Conservation (phyloP, 441 rosid species). For the Raphanus hybrid region DNA sequence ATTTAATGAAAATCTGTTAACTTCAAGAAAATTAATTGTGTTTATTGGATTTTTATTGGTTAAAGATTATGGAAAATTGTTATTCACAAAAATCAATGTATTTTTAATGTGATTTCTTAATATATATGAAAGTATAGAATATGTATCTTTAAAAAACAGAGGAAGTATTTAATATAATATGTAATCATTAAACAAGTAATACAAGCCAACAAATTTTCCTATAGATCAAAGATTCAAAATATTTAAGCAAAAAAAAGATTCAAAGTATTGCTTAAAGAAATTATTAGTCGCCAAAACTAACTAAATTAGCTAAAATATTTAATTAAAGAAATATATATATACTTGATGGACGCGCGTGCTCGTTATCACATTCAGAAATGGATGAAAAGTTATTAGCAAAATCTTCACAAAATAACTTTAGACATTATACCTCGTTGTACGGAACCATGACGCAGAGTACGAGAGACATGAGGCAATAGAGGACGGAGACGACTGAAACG, state of each 20-base stretch:
- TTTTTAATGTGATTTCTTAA: too few species aligned
- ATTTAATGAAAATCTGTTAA: too few species aligned
- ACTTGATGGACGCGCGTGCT: neutral
- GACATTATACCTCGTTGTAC: constrained; percentile 61
- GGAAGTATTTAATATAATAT: neutral
- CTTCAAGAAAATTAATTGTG: too few species aligned
- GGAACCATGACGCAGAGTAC: constrained; percentile 83
- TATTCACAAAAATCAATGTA: too few species aligned
- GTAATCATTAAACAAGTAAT: neutral
- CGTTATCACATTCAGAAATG: neutral
- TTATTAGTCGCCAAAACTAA: neutral
- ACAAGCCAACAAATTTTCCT: neutral
- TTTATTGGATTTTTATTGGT: too few species aligned
- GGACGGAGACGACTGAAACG: constrained; percentile 66
- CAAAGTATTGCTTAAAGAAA: neutral
- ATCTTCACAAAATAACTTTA: neutral
- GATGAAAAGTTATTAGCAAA: neutral
- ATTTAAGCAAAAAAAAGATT: too few species aligned
- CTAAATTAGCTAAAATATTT: neutral
- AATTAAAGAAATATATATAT: neutral
- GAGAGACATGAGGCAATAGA: constrained; percentile 88
- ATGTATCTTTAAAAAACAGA: too few species aligned
- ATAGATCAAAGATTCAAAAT: neutral
- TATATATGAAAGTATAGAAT: too few species aligned
- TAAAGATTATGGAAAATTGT: too few species aligned